Evolutionary conservation across 768 basidiomycete genomes (phyloP).

Genomic region (Lactarius sp.): DNA sequence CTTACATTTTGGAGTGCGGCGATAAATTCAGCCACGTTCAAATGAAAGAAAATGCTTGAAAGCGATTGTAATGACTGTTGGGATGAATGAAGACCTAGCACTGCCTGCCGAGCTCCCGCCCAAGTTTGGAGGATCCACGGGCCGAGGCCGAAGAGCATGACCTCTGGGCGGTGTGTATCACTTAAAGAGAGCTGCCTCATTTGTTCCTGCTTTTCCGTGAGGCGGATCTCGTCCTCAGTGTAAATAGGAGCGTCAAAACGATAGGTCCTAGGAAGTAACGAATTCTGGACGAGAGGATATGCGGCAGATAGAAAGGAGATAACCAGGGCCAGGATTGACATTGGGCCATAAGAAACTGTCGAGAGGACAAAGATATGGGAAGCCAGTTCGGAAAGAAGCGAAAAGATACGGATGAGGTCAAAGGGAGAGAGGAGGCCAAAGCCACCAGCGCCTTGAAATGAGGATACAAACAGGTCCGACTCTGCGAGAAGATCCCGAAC

Average conservation of each 20-base stretch:
- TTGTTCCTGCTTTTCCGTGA: conserved; percentile 66
- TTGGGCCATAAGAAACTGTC: conserved; percentile 51
- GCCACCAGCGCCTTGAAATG: conserved; percentile 65
- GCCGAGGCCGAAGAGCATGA: conserved; percentile 75
- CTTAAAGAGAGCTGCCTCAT: conserved; percentile 73
- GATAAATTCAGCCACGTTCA: conserved; percentile 60
- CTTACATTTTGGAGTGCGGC: conserved; percentile 67
- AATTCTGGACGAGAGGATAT: conserved; percentile 57
- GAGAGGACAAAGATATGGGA: conserved; percentile 67
- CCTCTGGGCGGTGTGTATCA: conserved; percentile 73
- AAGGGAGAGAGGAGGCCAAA: conserved; percentile 79
- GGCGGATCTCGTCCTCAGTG: conserved; percentile 53
- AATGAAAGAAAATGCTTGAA: conserved; percentile 42
- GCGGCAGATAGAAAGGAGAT: conserved; percentile 58
- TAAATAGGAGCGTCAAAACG: conserved; percentile 42
- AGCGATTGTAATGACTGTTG: conserved; percentile 31
- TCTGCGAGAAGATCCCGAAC: conserved; percentile 79
- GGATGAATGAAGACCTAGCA: conserved; percentile 51
- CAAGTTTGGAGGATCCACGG: conserved; percentile 82
- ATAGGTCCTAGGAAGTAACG: conserved; percentile 45
- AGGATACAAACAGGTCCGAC: conserved; percentile 79
- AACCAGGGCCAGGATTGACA: conserved; percentile 52
- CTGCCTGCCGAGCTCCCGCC: conserved; percentile 57
- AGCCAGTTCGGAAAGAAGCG: conserved; percentile 62
- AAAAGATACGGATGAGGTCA: conserved; percentile 70